Evolutionary conservation across 768 basidiomycete species (phyloP).

Genomic region (Krasilnikovozyma curviuscula): DNA sequence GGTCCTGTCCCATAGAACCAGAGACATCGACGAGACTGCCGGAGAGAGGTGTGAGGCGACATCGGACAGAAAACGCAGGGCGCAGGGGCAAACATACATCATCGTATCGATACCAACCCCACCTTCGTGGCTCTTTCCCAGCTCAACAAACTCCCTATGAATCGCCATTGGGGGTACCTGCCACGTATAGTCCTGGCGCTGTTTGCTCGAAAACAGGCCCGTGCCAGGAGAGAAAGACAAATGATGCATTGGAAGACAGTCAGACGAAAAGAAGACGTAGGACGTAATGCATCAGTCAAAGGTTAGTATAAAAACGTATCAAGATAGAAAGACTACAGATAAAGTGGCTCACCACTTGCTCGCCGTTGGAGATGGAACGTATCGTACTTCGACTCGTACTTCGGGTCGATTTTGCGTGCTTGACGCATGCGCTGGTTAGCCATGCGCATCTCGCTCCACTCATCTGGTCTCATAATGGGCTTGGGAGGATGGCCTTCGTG

Average conservation of each 20-base stretch:
- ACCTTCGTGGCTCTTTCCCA: slow-evolving; percentile 11
- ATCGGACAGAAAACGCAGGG: too few species aligned
- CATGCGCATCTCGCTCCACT: slow-evolving; percentile 11
- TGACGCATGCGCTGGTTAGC: slow-evolving; percentile 11
- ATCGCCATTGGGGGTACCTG: slow-evolving; percentile 14
- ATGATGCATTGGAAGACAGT: too few species aligned
- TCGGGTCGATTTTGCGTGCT: slow-evolving; percentile 12
- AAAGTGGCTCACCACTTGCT: too few species aligned
- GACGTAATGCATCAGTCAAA: too few species aligned
- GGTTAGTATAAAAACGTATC: too few species aligned
- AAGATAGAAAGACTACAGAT: too few species aligned
- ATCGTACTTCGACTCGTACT: slow-evolving; percentile 11
- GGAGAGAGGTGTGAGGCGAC: background rate
- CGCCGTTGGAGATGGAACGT: slow-evolving; percentile 13
- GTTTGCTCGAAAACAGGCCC: too few species aligned
- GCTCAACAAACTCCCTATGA: slow-evolving; percentile 3
- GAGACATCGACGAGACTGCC: slow-evolving; percentile 14
- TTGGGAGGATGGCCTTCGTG: slow-evolving; percentile 9
- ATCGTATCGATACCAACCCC: background rate
- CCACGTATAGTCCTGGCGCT: slow-evolving; percentile 13
- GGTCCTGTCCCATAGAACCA: slow-evolving; percentile 14
- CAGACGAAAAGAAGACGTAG: too few species aligned
- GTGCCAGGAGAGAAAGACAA: too few species aligned
- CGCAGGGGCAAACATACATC: too few species aligned
- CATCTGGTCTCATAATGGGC: slow-evolving; percentile 11